These are phyloP conservation scores for Penicillium mononematosum DNA, from an alignment of 495 filamentous ascomycete genomes.

Conservation along the genomic window DNA sequence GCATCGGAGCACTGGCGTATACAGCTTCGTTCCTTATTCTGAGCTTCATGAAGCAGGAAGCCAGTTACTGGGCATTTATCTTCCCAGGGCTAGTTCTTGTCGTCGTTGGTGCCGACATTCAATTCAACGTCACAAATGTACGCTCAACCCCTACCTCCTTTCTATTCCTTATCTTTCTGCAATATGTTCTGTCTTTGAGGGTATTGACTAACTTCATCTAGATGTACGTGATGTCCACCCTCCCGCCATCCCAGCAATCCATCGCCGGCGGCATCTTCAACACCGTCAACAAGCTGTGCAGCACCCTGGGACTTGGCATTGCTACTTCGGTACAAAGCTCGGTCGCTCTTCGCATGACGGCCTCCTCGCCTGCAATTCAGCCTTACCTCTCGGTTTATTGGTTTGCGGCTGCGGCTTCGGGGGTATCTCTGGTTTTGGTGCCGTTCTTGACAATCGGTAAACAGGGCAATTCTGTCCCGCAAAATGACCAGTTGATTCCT, in stretches of 20 bases:
- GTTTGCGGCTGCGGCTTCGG: conserved; percentile 32
- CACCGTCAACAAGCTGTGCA: conserved; percentile 37
- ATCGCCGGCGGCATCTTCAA: conserved; percentile 42
- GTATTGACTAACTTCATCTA: conserved; percentile 9
- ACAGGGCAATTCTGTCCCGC: conserved; percentile 23
- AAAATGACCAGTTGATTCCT: not conserved
- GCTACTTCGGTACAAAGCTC: conserved; percentile 31
- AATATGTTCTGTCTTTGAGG: not conserved
- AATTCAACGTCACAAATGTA: conserved; percentile 61
- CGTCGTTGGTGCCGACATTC: conserved; percentile 55
- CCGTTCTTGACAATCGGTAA: conserved; percentile 35
- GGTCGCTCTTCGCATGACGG: conserved; percentile 20
- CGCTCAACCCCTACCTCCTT: not conserved
- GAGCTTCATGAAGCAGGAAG: conserved; percentile 41
- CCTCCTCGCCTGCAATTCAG: conserved; percentile 19
- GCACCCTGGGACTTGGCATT: conserved; percentile 34
- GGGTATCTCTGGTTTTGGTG: conserved; percentile 28
- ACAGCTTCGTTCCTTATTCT: conserved; percentile 55
- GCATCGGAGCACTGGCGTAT: conserved; percentile 44
- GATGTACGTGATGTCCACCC: conserved; percentile 44
- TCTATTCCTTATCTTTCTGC: not conserved
- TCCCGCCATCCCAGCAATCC: conserved; percentile 35
- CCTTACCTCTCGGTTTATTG: conserved; percentile 34
- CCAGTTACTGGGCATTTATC: conserved; percentile 56
- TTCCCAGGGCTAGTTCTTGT: conserved; percentile 53